Evolutionary conservation across 768 basidiomycete species (phyloP).

Genomic region (Jaapia argillacea): DNA sequence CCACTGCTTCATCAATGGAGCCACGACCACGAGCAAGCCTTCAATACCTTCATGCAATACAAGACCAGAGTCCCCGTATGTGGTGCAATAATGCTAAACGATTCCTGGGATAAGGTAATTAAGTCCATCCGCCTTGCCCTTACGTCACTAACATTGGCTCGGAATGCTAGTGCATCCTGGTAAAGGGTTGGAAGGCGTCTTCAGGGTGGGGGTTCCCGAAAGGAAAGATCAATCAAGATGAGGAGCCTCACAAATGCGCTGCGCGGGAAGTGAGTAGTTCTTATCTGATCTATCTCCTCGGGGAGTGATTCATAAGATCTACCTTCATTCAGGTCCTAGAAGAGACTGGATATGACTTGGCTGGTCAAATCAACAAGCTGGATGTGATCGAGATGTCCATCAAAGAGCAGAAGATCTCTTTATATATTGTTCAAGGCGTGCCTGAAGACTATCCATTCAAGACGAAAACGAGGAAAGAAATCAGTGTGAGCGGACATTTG

Average conservation of each 20-base stretch:
- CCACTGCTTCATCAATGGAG: conserved; percentile 78
- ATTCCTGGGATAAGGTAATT: conserved; percentile 82
- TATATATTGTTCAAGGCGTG: conserved; percentile 85
- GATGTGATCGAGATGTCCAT: conserved; percentile 80
- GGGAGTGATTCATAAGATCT: conserved; percentile 6
- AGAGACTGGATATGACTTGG: conserved; percentile 91
- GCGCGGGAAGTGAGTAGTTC: conserved; percentile 79
- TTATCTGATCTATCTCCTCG: conserved; percentile 2
- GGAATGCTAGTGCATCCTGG: conserved; percentile 72
- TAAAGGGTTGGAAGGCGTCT: conserved; percentile 95
- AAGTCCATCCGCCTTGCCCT: conserved; percentile 7
- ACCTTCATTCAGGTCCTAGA: conserved; percentile 65
- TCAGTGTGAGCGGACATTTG: conserved; percentile 62
- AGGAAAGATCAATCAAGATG: conserved; percentile 97
- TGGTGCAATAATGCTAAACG: conserved; percentile 93
- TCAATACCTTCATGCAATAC: conserved; percentile 88
- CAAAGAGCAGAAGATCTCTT: conserved; percentile 82
- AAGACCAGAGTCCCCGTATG: conserved; percentile 96
- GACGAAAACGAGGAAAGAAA: conserved; percentile 95
- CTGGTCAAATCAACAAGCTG: conserved; percentile 49
- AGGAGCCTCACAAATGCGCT: conserved; percentile 77
- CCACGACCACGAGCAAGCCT: conserved; percentile 77
- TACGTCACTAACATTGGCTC: conserved; percentile 6
- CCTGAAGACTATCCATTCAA: conserved; percentile 84
- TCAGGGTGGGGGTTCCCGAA: conserved; percentile 99